phyloP scores from a whole-genome alignment of 495 filamentous ascomycete species.

The Neurospora sp. region DNA sequence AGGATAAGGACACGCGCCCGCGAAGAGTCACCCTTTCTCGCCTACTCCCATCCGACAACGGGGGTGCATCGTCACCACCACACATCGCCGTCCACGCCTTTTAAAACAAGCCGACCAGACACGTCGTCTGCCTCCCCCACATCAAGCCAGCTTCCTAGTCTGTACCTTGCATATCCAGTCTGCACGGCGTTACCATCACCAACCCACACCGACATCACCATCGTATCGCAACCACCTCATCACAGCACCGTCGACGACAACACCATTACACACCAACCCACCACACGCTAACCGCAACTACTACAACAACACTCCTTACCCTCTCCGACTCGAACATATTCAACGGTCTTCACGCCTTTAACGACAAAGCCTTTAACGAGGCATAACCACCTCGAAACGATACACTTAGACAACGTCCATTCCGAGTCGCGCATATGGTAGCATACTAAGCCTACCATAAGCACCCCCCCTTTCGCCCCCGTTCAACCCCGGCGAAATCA shows the following conservation, averaged over 20 bases:
- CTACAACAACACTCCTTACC: background rate
- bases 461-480: constrained; percentile 16
- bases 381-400: background rate
- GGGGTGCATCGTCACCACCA: constrained; percentile 5
- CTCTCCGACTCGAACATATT: background rate
- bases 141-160: constrained; percentile 10
- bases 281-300: constrained; percentile 1
- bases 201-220: background rate
- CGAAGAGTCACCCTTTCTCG: constrained; percentile 27
- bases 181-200: constrained; percentile 6
- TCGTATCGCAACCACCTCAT: constrained; percentile 3
- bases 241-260: constrained; percentile 2
- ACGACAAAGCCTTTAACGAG: background rate
- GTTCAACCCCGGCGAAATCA: constrained; percentile 23
- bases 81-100: background rate
- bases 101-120: background rate
- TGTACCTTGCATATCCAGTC: constrained; percentile 13
- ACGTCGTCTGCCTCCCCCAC: background rate
- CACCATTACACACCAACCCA: constrained; percentile 1
- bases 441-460: constrained; percentile 29
- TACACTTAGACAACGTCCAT: background rate
- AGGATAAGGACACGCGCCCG: constrained; percentile 25
- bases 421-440: constrained; percentile 23
- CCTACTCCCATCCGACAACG: constrained; percentile 7
- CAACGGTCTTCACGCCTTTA: background rate